Evolutionary conservation across 169 alveolate species (phyloP).

Genomic region (Eimeria sp.): DNA sequence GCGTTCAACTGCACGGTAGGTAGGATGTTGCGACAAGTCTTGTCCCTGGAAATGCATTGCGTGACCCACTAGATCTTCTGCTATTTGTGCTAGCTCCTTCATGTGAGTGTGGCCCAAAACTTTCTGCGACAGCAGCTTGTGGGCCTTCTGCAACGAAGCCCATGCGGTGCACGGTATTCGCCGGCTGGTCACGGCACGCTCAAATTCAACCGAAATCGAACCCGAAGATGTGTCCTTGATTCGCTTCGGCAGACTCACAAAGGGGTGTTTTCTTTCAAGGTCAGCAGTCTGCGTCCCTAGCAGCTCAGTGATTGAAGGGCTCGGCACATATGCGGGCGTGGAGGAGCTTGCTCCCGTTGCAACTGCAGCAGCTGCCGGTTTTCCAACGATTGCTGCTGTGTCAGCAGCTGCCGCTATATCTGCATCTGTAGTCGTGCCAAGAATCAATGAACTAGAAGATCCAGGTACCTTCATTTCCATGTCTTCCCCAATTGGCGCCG

Average conservation of each 20-base stretch:
- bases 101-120: background rate
- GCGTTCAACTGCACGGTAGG: background rate
- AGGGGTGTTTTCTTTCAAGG: background rate
- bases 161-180: background rate
- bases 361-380: constrained; percentile 18
- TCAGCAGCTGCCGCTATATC: background rate
- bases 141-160: background rate
- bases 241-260: constrained; percentile 11
- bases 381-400: background rate
- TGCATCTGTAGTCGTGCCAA: background rate
- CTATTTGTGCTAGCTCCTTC: background rate
- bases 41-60: background rate
- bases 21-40: background rate
- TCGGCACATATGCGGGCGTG: no score
- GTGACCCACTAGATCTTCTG: background rate
- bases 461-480: background rate
- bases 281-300: background rate
- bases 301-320: background rate
- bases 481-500: background rate
- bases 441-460: no score
- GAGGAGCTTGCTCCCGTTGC: background rate
- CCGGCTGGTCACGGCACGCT: background rate
- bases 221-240: background rate
- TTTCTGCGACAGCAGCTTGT: background rate
- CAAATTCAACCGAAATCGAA: background rate